Evolutionary conservation across 2,329 filamentous ascomycete species (phyloP).

Genomic region (Fusarium sp.): DNA sequence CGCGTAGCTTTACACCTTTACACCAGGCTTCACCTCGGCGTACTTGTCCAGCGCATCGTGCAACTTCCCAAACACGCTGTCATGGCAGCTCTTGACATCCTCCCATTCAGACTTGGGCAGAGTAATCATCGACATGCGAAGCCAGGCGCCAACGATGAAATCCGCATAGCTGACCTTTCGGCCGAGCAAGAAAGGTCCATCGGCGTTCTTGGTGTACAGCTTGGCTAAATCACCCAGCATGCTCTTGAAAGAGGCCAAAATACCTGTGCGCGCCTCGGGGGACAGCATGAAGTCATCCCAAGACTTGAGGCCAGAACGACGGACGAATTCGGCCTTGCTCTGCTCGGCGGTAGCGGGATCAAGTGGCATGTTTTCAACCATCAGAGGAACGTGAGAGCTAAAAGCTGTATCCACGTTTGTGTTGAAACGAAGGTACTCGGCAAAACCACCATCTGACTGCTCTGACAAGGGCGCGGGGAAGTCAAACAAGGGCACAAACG

Average conservation of each 20-base stretch:
- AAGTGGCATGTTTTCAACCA: slow-evolving; percentile 58
- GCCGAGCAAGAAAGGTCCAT: slow-evolving; percentile 64
- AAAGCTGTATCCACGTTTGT: slow-evolving; percentile 66
- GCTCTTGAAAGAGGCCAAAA: slow-evolving; percentile 54
- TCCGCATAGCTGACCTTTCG: slow-evolving; percentile 63
- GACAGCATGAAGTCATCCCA: slow-evolving; percentile 59
- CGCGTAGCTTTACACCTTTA: not conserved
- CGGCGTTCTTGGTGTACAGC: slow-evolving; percentile 52
- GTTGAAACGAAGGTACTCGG: slow-evolving; percentile 64
- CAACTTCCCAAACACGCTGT: slow-evolving; percentile 61
- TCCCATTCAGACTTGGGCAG: slow-evolving; percentile 62
- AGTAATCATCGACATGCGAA: slow-evolving; percentile 57
- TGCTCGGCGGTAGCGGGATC: slow-evolving; percentile 60
- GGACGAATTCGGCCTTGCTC: slow-evolving; percentile 60
- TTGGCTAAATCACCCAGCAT: slow-evolving; percentile 56
- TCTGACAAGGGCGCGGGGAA: slow-evolving; percentile 55
- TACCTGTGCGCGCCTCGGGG: slow-evolving; percentile 54
- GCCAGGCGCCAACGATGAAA: slow-evolving; percentile 68
- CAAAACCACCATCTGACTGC: slow-evolving; percentile 38
- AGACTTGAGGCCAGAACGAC: slow-evolving; percentile 56
- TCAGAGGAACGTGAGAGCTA: slow-evolving; percentile 57
- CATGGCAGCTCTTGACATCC: slow-evolving; percentile 60
- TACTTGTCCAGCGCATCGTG: slow-evolving; percentile 59
- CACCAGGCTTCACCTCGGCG: slow-evolving; percentile 46
- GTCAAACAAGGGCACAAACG: slow-evolving; percentile 33